These are phyloP conservation scores for Daldinia sp. DNA, from an alignment of 2,329 filamentous ascomycete genomes.

Conservation along the genomic window DNA sequence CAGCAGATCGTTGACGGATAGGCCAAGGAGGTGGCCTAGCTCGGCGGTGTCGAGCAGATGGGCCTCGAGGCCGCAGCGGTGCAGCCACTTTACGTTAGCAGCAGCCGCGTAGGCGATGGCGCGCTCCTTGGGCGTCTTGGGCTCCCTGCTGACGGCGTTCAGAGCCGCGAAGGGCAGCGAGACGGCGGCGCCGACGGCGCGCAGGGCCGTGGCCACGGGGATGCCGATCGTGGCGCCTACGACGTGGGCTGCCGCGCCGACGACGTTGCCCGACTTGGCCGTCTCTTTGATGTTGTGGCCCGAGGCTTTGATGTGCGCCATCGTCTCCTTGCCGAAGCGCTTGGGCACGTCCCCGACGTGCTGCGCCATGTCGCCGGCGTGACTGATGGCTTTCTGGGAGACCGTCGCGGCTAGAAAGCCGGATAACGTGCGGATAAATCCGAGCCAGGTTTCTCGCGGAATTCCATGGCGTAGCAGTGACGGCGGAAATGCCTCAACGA, in stretches of 20 bases:
- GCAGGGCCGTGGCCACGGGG: constrained; percentile 55
- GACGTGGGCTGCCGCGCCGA: constrained; percentile 55
- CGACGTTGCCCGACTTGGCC: constrained; percentile 56
- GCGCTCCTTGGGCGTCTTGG: constrained; percentile 57
- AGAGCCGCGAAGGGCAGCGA: constrained; percentile 53
- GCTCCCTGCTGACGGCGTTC: constrained; percentile 53
- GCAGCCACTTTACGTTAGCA: constrained; percentile 60
- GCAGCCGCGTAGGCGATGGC: constrained; percentile 57
- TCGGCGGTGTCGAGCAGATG: constrained; percentile 52
- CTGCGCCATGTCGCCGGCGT: constrained; percentile 58
- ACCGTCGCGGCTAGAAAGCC: constrained; percentile 61
- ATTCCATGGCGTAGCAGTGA: constrained; percentile 55
- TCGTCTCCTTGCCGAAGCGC: constrained; percentile 54
- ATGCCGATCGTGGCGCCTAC: constrained; percentile 56
- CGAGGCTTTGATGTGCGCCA: constrained; percentile 53
- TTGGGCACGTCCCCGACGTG: constrained; percentile 54
- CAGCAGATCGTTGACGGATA: constrained; percentile 56
- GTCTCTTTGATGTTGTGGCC: constrained; percentile 54
- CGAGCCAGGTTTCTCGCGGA: constrained; percentile 42
- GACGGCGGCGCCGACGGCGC: constrained; percentile 53
- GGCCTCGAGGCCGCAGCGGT: constrained; percentile 55
- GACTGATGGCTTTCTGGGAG: constrained; percentile 58
- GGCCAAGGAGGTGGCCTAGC: constrained; percentile 35
- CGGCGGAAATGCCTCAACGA: constrained; percentile 56
- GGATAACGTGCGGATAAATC: constrained; percentile 56